Evolutionary conservation across 225 moss, liverwort and hornwort species (phyloP).

Genomic region (Bryoerythrophyllum caledonicum): DNA sequence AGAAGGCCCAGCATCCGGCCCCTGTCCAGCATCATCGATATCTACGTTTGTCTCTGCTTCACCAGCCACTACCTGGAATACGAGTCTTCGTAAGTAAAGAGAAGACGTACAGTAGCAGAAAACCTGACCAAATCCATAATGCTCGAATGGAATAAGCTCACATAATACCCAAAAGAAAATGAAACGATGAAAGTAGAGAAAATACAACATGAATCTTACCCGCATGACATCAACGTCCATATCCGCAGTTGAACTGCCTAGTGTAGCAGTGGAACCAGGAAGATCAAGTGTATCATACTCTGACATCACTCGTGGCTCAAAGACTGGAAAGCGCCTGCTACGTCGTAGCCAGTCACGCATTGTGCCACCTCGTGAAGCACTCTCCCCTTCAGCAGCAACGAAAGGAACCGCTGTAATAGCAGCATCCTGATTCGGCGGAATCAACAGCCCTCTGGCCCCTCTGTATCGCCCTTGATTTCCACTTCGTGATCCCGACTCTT

Average conservation of each 20-base stretch:
- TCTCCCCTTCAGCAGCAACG: conserved; percentile 41
- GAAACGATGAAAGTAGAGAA: not conserved
- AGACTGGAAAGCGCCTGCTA: conserved; percentile 55
- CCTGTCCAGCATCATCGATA: conserved; percentile 34
- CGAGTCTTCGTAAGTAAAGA: conserved; percentile 42
- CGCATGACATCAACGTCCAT: conserved; percentile 61
- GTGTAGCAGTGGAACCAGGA: conserved; percentile 36
- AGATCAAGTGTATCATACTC: conserved; percentile 38
- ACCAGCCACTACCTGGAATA: conserved; percentile 46
- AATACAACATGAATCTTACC: conserved; percentile 19
- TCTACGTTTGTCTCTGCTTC: conserved; percentile 47
- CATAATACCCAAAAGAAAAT: not conserved
- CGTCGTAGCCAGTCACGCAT: conserved; percentile 70
- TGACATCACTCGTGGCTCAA: conserved; percentile 41
- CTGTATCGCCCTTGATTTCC: conserved; percentile 65
- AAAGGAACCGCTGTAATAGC: conserved; percentile 29
- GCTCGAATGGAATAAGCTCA: conserved; percentile 8
- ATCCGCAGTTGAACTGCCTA: conserved; percentile 47
- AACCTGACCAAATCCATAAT: conserved; percentile 7
- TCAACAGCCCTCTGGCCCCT: conserved; percentile 54
- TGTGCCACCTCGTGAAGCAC: conserved; percentile 50
- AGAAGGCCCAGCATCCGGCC: conserved; percentile 30
- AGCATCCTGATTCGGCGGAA: conserved; percentile 33
- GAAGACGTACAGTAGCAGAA: conserved; percentile 10
- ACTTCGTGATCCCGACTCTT: conserved; percentile 50